These are phyloP conservation scores for Talaromyces piceae DNA, from an alignment of 2,329 filamentous ascomycete genomes.

Conservation along the genomic window DNA sequence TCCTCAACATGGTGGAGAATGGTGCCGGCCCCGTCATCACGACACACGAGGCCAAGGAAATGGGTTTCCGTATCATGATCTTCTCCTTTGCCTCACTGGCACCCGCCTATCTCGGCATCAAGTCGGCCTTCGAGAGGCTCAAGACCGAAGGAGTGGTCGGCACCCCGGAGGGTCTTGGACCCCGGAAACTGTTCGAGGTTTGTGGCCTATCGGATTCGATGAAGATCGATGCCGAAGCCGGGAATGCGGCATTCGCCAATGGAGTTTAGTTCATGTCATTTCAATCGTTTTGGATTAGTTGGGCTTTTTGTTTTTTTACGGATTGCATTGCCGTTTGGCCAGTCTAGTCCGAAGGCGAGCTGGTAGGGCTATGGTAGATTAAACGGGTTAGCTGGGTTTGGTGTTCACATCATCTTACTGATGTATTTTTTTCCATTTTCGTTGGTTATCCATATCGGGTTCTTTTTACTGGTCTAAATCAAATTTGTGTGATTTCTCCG, in stretches of 20 bases:
- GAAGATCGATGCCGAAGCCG: constrained; percentile 33
- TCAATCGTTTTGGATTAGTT: not conserved
- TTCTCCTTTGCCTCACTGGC: constrained; percentile 35
- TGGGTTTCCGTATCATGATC: constrained; percentile 39
- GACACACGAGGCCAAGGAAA: constrained; percentile 29
- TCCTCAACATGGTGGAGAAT: constrained; percentile 41
- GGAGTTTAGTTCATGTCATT: constrained; percentile 1
- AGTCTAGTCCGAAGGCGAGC: not conserved
- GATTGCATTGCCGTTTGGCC: not conserved
- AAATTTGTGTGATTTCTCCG: not conserved
- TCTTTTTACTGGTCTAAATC: not conserved
- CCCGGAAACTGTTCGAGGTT: constrained; percentile 37
- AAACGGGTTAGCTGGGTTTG: not conserved
- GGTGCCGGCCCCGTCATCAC: constrained; percentile 35
- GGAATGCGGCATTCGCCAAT: constrained; percentile 24
- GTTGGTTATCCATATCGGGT: not conserved
- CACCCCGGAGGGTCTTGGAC: constrained; percentile 26
- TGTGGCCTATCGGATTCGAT: constrained; percentile 37
- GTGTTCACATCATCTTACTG: not conserved
- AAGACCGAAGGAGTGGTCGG: constrained; percentile 16
- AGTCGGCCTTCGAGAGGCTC: constrained; percentile 29
- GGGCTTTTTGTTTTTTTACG: not conserved
- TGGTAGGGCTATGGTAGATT: not conserved
- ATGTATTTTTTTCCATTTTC: not conserved
- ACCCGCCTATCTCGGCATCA: constrained; percentile 31